A percentile compares a stretch with the other conserved stretches of the same genome.
Conservation (phyloP, 1,284 basidiomycete species). For the Pascua guehoae region DNA sequence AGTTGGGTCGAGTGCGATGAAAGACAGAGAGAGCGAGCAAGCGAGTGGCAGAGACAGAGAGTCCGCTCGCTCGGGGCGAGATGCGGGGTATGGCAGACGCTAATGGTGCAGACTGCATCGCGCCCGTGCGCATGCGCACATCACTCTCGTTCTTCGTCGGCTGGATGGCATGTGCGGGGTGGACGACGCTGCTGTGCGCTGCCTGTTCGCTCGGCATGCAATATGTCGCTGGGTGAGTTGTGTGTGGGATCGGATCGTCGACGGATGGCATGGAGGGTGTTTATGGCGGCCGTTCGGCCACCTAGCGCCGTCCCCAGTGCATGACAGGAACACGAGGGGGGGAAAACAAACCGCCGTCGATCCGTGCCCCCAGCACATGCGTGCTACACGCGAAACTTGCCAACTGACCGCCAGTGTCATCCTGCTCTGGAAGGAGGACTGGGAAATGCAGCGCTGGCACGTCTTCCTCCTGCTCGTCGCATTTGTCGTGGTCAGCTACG, state of each 20-base stretch:
- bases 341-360: no score
- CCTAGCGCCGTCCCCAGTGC: no score
- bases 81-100: no score
- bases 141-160: constrained; percentile 27
- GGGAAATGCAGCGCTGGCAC: constrained; percentile 24
- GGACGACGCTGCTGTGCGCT: constrained; percentile 36
- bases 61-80: no score
- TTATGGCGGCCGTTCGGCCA: no score
- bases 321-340: no score
- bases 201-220: constrained; percentile 16
- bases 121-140: constrained; percentile 22
- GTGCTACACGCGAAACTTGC: no score
- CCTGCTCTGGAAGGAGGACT: constrained; percentile 34
- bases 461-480: constrained; percentile 29
- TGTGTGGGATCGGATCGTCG: no score
- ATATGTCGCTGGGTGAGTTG: constrained; percentile 28
- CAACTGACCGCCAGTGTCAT: constrained; percentile 27
- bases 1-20: background rate
- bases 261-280: no score
- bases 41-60: no score
- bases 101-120: constrained; percentile 16
- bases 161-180: constrained; percentile 14
- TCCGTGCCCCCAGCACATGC: no score
- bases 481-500: constrained; percentile 21
- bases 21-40: no score